Base-by-base conservation (phyloP, 1,284 basidiomycete species). In the Sporisorium exsertum region DNA sequence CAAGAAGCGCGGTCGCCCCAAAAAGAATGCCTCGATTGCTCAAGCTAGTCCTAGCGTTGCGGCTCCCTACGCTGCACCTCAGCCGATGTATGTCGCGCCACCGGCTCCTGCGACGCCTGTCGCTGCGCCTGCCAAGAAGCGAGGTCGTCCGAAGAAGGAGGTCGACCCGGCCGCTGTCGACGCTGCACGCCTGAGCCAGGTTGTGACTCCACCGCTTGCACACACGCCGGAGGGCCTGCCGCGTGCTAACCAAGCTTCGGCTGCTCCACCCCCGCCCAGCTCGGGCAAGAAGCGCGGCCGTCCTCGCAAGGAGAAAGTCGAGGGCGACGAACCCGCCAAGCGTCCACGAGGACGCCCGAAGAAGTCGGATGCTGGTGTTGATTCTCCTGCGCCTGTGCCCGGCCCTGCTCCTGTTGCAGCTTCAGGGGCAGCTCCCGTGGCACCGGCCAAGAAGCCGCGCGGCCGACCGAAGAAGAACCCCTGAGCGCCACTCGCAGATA, bases 401-500 rank as follows among this genome's bases (percentile, higher is more conserved):
- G 52, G 18, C 29, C 47, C 42, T 8, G 37, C 26, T 5, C 40
- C 62, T 6, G 54, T 53, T 33, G 37, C 57, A 10, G 35, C 35
- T 8, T 2, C 12, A 20, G n/a, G n/a, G 16, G n/a, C 22, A 22
- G 26, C 45, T n/a, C 22, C 22, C 29, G 52, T 13, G 22, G 43
- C 54, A 18, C 37, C 59, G 66, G 60, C 46, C 6, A 76, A 76
- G 61, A 67, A 59, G 50, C 26, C 49, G 24, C 64, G 64, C 20
- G 73, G 73, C 29, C 65, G 73, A 50, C 73, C 73, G 58, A 72
- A 68, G 66, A 77, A 77, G 58, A 55, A 56, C 42, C 32, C 52
- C 46, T 47, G 47, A 24, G 45, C 35, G 49, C 27, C n/a, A 50
- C 1, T n/a, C 29, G 49, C 27, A n/a, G 27, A 32, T 3, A 33